phyloP scores from a whole-genome alignment of 225 moss, liverwort and hornwort species.

The Antitrichia curtipendula region DNA sequence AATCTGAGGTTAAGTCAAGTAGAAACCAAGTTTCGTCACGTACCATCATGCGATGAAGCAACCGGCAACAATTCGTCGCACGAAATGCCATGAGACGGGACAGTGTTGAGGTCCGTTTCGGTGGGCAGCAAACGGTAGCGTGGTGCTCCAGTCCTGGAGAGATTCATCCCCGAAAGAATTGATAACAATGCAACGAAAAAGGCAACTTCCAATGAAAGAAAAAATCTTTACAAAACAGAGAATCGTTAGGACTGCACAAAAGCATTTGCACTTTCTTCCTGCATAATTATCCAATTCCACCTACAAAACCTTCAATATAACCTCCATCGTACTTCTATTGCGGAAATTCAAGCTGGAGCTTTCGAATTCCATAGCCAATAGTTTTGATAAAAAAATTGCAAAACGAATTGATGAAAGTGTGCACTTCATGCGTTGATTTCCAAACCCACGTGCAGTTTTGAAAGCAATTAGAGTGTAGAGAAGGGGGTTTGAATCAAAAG shows the following conservation, averaged over 20 bases:
- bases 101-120: constrained; percentile 83
- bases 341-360: background rate
- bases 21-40: background rate
- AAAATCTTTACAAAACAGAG: background rate
- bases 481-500: background rate
- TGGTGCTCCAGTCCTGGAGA: constrained; percentile 66
- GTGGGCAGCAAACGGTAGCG: constrained; percentile 90
- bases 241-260: background rate
- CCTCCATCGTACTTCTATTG: background rate
- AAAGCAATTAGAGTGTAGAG: background rate
- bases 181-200: background rate
- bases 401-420: background rate
- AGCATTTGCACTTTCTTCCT: background rate
- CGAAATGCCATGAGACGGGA: constrained; percentile 52
- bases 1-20: background rate
- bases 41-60: constrained; percentile 62
- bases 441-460: background rate
- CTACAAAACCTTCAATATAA: background rate
- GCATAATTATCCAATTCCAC: background rate
- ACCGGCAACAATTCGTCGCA: constrained; percentile 58
- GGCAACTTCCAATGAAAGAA: background rate
- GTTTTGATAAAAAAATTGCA: too few species aligned
- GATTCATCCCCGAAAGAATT: background rate
- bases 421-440: background rate
- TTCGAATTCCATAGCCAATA: background rate